Evolutionary conservation across 148 eudicot genomes (phyloP).

Genomic region (Simmondsia chinensis): DNA sequence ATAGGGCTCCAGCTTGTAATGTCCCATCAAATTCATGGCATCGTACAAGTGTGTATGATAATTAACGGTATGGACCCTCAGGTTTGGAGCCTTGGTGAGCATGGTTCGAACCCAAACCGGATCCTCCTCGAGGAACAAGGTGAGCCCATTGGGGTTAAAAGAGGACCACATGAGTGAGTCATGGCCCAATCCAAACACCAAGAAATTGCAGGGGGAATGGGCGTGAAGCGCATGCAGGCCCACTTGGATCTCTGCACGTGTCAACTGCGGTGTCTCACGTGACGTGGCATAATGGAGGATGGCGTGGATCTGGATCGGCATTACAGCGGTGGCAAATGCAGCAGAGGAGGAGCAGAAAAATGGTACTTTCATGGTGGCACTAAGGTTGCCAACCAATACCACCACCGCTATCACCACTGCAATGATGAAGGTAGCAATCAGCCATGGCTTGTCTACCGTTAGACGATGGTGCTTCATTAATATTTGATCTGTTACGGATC

Average conservation of each 20-base stretch:
- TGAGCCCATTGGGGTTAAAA: conserved; percentile 39
- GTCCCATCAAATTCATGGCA: conserved; percentile 30
- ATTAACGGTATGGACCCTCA: conserved; percentile 23
- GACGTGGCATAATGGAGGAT: conserved; percentile 48
- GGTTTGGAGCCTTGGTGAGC: conserved; percentile 19
- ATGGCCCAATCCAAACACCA: conserved; percentile 48
- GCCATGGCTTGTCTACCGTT: conserved; percentile 11
- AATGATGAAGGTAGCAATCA: not conserved
- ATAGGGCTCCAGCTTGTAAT: conserved; percentile 25
- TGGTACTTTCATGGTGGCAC: conserved; percentile 5
- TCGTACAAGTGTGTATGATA: conserved; percentile 38
- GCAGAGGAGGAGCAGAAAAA: conserved; percentile 1
- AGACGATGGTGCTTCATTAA: conserved; percentile 11
- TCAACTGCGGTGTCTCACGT: conserved; percentile 27
- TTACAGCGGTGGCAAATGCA: not conserved
- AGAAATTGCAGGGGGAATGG: conserved; percentile 32
- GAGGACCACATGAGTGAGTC: conserved; percentile 59
- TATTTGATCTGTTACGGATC: not conserved
- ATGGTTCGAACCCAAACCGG: conserved; percentile 24
- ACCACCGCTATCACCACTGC: not conserved
- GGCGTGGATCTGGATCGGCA: conserved; percentile 36
- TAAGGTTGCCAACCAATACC: conserved; percentile 12
- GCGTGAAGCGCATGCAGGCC: conserved; percentile 26
- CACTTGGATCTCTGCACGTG: conserved; percentile 31
- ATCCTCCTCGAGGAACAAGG: conserved; percentile 46